phyloP scores from a whole-genome alignment of 73 alveolate genomes.

The Paramecium biaurelia region DNA sequence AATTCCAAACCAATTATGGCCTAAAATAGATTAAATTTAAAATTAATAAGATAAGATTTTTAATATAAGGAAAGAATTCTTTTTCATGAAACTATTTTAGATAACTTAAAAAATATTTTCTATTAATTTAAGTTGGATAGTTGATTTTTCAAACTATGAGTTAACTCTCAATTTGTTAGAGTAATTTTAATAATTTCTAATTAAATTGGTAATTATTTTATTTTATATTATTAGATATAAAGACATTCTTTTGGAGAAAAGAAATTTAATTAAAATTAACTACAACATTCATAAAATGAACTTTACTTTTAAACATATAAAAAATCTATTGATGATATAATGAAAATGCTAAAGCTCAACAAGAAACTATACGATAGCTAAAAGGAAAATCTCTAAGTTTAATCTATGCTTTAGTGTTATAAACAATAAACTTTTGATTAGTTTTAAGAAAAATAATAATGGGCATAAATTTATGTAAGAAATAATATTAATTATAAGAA shows the following conservation, averaged over 20 bases:
- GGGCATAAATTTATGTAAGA: conserved; percentile 19
- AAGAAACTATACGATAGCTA: background rate
- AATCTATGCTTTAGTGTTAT: background rate
- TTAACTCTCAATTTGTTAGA: background rate
- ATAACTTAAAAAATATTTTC: background rate
- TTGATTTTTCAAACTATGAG: conserved; percentile 33
- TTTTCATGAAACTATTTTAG: background rate
- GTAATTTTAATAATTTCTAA: background rate
- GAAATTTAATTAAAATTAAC: background rate
- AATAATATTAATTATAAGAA: background rate
- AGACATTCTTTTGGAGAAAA: background rate
- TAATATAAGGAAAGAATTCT: background rate
- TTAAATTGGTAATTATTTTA: background rate
- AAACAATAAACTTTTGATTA: background rate
- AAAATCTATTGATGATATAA: background rate
- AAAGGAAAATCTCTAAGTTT: background rate
- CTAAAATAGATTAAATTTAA: background rate
- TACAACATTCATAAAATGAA: background rate
- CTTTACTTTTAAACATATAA: background rate
- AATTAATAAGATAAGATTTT: background rate
- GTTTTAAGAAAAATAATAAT: background rate
- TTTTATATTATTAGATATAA: background rate
- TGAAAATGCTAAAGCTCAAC: conserved; percentile 16
- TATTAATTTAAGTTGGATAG: background rate
- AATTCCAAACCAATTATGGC: background rate